Evolutionary conservation across 2,329 filamentous ascomycete genomes (phyloP).

Genomic region (Leptodontidium sp.): DNA sequence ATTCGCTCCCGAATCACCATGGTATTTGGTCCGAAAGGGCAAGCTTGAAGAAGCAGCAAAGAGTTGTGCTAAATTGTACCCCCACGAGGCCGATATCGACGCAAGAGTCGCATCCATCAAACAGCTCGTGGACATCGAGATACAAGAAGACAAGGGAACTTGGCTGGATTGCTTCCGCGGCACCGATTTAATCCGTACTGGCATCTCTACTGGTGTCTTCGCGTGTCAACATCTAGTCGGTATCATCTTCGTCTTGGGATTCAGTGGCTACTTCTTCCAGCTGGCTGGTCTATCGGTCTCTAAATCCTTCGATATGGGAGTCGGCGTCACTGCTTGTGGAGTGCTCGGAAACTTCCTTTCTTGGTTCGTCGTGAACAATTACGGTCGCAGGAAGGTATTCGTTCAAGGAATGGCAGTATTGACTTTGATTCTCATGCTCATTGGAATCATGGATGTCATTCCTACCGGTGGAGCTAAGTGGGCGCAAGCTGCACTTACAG

Average conservation of each 20-base stretch:
- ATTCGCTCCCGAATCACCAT: conserved; percentile 56
- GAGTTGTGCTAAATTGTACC: conserved; percentile 49
- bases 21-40: conserved; percentile 57
- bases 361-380: conserved; percentile 60
- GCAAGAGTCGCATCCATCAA: conserved; percentile 28
- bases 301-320: conserved; percentile 60
- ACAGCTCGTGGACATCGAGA: conserved; percentile 55
- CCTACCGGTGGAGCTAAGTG: conserved; percentile 46
- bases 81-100: conserved; percentile 24
- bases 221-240: conserved; percentile 35
- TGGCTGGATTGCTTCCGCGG: conserved; percentile 41
- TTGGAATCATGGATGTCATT: conserved; percentile 44
- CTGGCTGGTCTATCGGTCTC: conserved; percentile 55
- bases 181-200: conserved; percentile 35
- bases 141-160: conserved; percentile 47
- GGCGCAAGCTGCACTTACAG: conserved; percentile 49
- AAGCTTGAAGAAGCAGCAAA: conserved; percentile 55
- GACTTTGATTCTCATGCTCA: conserved; percentile 29
- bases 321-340: conserved; percentile 51
- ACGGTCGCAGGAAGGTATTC: conserved; percentile 67
- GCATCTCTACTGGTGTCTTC: conserved; percentile 37
- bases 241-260: conserved; percentile 50
- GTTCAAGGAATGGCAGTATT: conserved; percentile 40
- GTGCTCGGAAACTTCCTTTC: conserved; percentile 49
- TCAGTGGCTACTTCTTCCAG: conserved; percentile 58